These are phyloP conservation scores for Phtheirospermum japonicum DNA, from an alignment of 257 asterid species.

Conservation along the genomic window DNA sequence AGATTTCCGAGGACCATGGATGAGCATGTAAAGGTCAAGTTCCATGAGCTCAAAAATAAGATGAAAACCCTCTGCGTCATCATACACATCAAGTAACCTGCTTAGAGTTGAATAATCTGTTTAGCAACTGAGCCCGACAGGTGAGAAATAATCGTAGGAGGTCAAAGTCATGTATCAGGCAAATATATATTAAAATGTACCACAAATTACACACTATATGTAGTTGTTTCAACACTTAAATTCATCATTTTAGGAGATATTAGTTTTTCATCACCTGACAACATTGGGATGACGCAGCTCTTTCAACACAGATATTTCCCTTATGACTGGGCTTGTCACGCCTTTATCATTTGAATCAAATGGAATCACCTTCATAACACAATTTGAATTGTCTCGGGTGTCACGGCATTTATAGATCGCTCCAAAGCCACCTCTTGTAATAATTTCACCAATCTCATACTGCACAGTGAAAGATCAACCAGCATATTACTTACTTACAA, in stretches of 20 bases:
- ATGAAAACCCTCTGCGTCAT: background rate
- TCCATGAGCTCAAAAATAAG: constrained; percentile 15
- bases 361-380: constrained; percentile 2
- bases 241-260: too few species aligned
- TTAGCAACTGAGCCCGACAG: background rate
- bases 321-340: background rate
- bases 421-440: background rate
- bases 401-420: background rate
- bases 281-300: constrained; percentile 10
- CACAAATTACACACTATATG: too few species aligned
- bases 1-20: background rate
- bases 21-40: background rate
- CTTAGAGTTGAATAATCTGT: background rate
- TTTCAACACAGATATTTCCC: constrained; percentile 18
- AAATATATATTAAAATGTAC: too few species aligned
- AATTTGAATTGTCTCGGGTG: background rate
- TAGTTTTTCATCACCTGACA: constrained; percentile 5
- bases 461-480: background rate
- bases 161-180: too few species aligned
- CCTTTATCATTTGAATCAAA: background rate
- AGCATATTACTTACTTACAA: background rate
- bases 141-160: too few species aligned
- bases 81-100: constrained; percentile 13
- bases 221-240: too few species aligned
- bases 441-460: background rate